A percentile compares a stretch with the other conserved stretches of the same genome.
These are phyloP conservation scores for Prunella vulgaris DNA, from an alignment of 257 asterid genomes.

Conservation along the genomic window DNA sequence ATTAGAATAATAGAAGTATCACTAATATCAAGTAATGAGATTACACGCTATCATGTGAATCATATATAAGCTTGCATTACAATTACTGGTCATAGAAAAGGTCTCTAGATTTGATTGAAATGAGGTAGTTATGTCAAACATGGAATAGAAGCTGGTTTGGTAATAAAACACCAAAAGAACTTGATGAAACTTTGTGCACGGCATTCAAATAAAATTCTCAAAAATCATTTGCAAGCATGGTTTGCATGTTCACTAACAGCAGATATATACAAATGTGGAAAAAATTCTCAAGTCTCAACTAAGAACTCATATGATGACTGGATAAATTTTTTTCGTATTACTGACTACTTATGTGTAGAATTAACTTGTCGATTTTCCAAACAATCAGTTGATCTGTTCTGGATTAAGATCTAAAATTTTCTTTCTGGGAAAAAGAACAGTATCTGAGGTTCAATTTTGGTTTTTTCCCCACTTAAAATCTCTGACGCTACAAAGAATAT, in stretches of 20 bases:
- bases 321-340: too few species aligned
- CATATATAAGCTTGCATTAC: not conserved
- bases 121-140: not conserved
- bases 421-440: not conserved
- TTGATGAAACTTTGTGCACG: not conserved
- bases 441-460: not conserved
- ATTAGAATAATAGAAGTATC: not conserved
- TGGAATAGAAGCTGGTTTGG: not conserved
- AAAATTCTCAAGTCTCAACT: not conserved
- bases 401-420: not conserved
- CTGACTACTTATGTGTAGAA: not conserved
- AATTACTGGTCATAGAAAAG: not conserved
- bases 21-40: not conserved
- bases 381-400: not conserved
- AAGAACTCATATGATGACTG: not conserved
- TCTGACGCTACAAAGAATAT: constrained; percentile 19
- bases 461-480: constrained; percentile 17
- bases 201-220: not conserved
- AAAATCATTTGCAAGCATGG: not conserved
- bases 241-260: not conserved
- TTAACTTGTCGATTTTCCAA: not conserved
- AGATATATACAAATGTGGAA: not conserved
- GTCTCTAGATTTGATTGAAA: not conserved
- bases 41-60: not conserved
- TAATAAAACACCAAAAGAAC: not conserved